Evolutionary conservation across 108 stramenopile species (phyloP).

Genomic region (Stephanodiscus minutulus): DNA sequence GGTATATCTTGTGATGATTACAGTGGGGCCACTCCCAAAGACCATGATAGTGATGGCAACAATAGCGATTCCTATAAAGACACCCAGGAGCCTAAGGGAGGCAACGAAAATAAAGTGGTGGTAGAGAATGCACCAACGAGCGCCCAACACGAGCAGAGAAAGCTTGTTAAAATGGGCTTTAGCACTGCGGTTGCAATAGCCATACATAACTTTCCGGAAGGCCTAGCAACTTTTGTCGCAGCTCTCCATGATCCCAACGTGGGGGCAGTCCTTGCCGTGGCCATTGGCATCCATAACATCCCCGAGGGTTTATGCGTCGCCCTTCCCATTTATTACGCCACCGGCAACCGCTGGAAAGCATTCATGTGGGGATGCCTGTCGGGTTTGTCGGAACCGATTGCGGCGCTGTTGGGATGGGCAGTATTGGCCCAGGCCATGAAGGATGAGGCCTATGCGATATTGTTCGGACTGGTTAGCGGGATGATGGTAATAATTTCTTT

Average conservation of each 20-base stretch:
- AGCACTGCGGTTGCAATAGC: slow-evolving; percentile 81
- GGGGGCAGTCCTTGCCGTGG: slow-evolving; percentile 77
- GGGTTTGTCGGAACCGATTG: slow-evolving; percentile 81
- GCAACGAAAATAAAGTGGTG: slow-evolving; percentile 14
- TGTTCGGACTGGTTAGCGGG: slow-evolving; percentile 82
- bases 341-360: slow-evolving; percentile 79
- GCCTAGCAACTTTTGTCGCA: slow-evolving; percentile 88
- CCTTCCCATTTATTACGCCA: slow-evolving; percentile 89
- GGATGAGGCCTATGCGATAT: slow-evolving; percentile 54
- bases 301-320: slow-evolving; percentile 90
- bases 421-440: slow-evolving; percentile 57
- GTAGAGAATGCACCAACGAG: slow-evolving; percentile 25
- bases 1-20: slow-evolving; percentile 16
- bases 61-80: slow-evolving; percentile 15
- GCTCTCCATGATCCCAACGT: slow-evolving; percentile 72
- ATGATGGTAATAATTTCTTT: slow-evolving; percentile 84
- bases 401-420: slow-evolving; percentile 75
- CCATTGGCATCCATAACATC: slow-evolving; percentile 91
- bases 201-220: slow-evolving; percentile 92
- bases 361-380: slow-evolving; percentile 78
- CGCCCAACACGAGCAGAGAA: slow-evolving; percentile 28
- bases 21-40: slow-evolving; percentile 5
- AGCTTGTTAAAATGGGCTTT: slow-evolving; percentile 61
- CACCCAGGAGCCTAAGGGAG: slow-evolving; percentile 3
- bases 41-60: slow-evolving; percentile 6